phyloP scores from a whole-genome alignment of 2,329 filamentous ascomycete genomes.

The Cytospora mali region DNA sequence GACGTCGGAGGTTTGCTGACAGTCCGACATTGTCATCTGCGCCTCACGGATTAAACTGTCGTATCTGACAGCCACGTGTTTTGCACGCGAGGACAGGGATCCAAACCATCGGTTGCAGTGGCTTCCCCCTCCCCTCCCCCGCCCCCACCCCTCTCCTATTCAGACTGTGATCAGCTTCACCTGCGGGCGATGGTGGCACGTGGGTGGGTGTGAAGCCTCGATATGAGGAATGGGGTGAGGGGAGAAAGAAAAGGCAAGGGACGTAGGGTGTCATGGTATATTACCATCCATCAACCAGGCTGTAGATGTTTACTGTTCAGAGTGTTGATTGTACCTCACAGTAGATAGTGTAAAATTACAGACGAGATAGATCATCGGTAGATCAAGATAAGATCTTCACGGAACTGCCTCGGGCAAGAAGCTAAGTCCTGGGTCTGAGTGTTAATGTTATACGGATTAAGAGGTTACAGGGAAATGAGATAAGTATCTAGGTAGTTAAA shows the following conservation, averaged over 20 bases:
- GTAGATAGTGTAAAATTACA: neutral
- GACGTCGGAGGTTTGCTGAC: neutral
- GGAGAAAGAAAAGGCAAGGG: too few relatives aligned
- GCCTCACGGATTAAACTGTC: neutral
- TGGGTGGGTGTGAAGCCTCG: neutral
- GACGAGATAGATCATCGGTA: neutral
- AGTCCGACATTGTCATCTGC: neutral
- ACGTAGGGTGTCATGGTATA: too few relatives aligned
- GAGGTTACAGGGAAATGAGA: neutral
- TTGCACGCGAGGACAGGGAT: slow-evolving; percentile 24
- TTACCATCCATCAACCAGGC: too few relatives aligned
- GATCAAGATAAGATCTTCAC: neutral
- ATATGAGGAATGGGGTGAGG: neutral
- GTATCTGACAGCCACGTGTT: slow-evolving; percentile 17
- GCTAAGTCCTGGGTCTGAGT: neutral
- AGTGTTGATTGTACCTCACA: neutral
- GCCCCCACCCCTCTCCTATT: too few relatives aligned
- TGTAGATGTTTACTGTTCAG: neutral
- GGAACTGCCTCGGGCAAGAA: neutral
- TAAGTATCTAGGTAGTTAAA: neutral
- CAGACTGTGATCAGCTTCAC: too few relatives aligned
- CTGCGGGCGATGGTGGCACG: too few relatives aligned
- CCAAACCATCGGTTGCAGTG: neutral
- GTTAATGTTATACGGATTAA: neutral
- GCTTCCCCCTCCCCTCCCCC: too few relatives aligned